phyloP scores from a whole-genome alignment of 495 filamentous ascomycete species.

The Penicillium bialowiezense region DNA sequence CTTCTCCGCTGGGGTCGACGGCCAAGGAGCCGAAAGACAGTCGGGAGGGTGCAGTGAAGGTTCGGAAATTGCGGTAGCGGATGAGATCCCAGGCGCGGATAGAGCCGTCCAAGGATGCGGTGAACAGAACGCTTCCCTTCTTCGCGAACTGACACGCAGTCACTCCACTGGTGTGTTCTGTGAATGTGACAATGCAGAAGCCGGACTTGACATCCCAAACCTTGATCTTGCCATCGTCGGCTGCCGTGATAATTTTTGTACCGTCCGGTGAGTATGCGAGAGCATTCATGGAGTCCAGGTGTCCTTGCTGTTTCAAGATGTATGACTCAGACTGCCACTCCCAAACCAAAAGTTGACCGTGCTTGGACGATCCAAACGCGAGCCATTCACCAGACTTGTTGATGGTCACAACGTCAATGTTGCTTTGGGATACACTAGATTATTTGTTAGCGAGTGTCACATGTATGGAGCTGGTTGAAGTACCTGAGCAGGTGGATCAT shows the following conservation, averaged over 20 bases:
- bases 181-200: conserved; percentile 97
- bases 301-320: conserved; percentile 95
- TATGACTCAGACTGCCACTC: conserved; percentile 99
- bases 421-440: conserved; percentile 85
- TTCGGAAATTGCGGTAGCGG: conserved; percentile 93
- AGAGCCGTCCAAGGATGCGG: conserved; percentile 88
- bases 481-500: conserved; percentile 81
- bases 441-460: conserved; percentile 11
- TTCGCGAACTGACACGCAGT: conserved; percentile 95
- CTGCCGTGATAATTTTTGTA: conserved; percentile 84
- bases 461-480: not conserved
- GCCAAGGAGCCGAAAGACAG: conserved; percentile 90
- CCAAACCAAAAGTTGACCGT: conserved; percentile 94
- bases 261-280: conserved; percentile 92
- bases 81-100: conserved; percentile 95
- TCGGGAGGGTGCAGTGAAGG: conserved; percentile 88
- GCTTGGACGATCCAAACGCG: conserved; percentile 93
- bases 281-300: conserved; percentile 95
- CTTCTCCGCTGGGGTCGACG: conserved; percentile 94
- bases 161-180: conserved; percentile 91
- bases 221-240: conserved; percentile 97
- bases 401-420: conserved; percentile 88
- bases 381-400: conserved; percentile 96
- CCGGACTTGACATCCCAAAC: conserved; percentile 96
- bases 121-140: conserved; percentile 92